These are phyloP conservation scores for Phanerochaete sordida DNA, from an alignment of 768 basidiomycete genomes.

Conservation along the genomic window DNA sequence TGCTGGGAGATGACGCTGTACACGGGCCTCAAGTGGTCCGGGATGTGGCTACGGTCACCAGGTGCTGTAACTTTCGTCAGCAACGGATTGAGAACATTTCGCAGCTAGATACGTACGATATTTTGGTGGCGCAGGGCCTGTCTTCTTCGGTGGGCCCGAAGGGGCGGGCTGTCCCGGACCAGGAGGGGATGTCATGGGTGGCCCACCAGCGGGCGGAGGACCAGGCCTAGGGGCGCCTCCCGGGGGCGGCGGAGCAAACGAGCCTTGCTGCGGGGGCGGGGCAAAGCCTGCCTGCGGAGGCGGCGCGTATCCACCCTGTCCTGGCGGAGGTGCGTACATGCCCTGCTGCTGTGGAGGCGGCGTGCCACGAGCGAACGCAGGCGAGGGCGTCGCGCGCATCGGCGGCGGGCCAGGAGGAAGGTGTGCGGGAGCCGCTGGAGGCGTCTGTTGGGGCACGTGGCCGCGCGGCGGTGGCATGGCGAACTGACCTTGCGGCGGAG, in stretches of 20 bases:
- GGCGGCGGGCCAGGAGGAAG: constrained; percentile 32
- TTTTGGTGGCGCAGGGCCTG: constrained; percentile 44
- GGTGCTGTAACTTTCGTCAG: constrained; percentile 61
- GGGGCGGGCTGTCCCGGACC: constrained; percentile 16
- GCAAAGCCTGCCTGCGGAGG: constrained; percentile 9
- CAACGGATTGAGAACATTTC: no score
- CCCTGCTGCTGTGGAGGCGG: constrained; percentile 31
- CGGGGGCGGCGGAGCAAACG: constrained; percentile 16
- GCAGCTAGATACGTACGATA: constrained; percentile 48
- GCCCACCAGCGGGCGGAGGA: constrained; percentile 25
- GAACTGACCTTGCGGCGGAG: constrained; percentile 48
- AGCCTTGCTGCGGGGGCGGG: constrained; percentile 8
- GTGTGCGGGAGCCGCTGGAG: constrained; percentile 25
- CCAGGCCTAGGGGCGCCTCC: constrained; percentile 20
- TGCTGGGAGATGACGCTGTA: constrained; percentile 64
- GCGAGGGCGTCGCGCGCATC: constrained; percentile 39
- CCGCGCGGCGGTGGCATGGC: constrained; percentile 42
- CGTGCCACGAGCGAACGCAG: constrained; percentile 28
- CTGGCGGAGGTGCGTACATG: constrained; percentile 36
- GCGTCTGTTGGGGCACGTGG: constrained; percentile 36
- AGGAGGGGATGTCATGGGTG: constrained; percentile 4
- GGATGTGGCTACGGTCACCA: constrained; percentile 92
- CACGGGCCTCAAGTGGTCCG: constrained; percentile 60
- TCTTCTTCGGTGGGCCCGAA: constrained; percentile 30
- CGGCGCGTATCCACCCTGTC: constrained; percentile 17